These are phyloP conservation scores for Psidium friedrichsthalianum DNA, from an alignment of 345 rosid genomes.

Conservation along the genomic window DNA sequence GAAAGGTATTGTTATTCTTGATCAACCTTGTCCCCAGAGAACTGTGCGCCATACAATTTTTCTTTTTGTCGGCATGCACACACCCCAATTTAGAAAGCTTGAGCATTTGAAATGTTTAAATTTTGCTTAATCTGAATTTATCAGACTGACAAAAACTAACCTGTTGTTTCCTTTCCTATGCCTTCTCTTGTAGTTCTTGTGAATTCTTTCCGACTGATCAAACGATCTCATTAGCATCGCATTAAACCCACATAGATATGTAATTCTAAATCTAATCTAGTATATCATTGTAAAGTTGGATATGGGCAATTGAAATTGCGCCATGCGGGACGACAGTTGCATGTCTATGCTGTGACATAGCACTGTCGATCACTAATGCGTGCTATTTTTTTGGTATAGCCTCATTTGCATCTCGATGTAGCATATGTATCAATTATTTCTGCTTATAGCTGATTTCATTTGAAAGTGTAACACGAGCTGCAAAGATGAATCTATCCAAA, in stretches of 20 bases:
- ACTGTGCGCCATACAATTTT: neutral
- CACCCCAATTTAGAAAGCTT: neutral
- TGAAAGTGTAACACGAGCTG: no score
- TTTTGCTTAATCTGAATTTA: neutral
- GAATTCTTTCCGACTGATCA: neutral
- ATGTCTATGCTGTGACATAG: no score
- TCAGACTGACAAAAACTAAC: neutral
- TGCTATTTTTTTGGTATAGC: no score
- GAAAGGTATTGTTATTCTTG: neutral
- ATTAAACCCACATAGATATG: neutral
- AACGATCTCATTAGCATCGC: neutral
- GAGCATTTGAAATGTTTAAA: neutral
- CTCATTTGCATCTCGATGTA: no score
- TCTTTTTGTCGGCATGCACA: neutral
- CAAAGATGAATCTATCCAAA: no score
- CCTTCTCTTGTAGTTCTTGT: neutral
- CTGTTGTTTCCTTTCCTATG: neutral
- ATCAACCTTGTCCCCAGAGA: neutral
- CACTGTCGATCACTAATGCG: no score
- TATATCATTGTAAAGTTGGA: no score
- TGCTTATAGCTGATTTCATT: no score
- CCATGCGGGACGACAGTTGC: no score
- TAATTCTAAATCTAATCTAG: no score
- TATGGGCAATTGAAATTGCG: no score
- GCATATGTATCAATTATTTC: no score